Evolutionary conservation across 108 stramenopile genomes (phyloP).

Genomic region (Schizochytrium sp.): DNA sequence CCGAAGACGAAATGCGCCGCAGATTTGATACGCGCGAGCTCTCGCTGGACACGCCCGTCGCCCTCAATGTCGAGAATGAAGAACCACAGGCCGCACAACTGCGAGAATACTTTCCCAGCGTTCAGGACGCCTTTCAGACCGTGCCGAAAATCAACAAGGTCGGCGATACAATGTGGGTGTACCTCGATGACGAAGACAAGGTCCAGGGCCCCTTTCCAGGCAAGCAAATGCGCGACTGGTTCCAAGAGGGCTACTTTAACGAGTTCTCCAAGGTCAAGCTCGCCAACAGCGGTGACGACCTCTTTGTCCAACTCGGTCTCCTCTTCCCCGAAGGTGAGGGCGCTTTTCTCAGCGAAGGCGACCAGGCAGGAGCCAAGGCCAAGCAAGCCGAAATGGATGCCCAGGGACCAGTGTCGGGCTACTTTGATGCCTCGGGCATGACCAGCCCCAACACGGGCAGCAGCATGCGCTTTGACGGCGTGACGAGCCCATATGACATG

Average conservation of each 20-base stretch:
- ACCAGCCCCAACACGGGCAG: no score
- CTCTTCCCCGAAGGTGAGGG: not conserved
- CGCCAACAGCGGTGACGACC: conserved; percentile 60
- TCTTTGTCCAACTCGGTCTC: conserved; percentile 56
- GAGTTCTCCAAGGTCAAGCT: conserved; percentile 66
- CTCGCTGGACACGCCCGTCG: not conserved
- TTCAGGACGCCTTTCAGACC: not conserved
- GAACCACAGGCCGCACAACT: not conserved
- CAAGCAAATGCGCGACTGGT: conserved; percentile 92
- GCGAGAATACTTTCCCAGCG: not conserved
- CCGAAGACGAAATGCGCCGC: not conserved
- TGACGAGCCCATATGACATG: not conserved
- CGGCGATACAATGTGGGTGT: conserved; percentile 31
- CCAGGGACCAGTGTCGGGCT: not conserved
- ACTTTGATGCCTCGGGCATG: no score
- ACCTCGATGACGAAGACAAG: conserved; percentile 34
- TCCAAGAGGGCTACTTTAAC: conserved; percentile 93
- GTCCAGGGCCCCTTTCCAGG: conserved; percentile 85
- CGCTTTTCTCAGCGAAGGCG: not conserved
- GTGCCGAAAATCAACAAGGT: not conserved
- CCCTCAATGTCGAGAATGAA: not conserved
- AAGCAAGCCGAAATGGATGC: not conserved
- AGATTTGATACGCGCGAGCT: not conserved
- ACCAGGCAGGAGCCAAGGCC: not conserved
- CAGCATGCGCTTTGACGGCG: not conserved